Evolutionary conservation across 78 protist genomes (phyloP), one percentile per base, ranked within the genome.

Genomic region (Planoprotostelium fungivorum): DNA sequence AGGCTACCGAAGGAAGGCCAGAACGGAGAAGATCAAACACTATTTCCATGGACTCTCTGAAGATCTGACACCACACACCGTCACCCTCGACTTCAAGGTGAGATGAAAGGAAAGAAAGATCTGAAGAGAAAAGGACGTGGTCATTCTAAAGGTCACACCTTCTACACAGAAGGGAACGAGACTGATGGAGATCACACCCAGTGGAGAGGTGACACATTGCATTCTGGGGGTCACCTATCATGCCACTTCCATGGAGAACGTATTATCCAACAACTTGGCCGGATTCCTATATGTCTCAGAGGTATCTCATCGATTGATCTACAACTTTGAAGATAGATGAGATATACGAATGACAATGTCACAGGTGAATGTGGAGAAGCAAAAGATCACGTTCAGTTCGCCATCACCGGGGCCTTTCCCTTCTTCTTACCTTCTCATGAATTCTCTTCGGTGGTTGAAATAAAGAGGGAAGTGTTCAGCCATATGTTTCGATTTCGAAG

Each of bases 241-340:
- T n/a, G 89, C 94, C 1, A 88, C 90, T 35, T 73, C 38, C 38
- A 38, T 88, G 1, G 90, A 88, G 88, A 28, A 37, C 36, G n/a
- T 90, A 1, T 36, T 90, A 1, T 84, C 73, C 35, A 34, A 88
- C 1, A 91, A 91, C 88, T 39, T 94, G 34, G 91, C 91, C 83
- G 96, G 96, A n/a, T 94, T 91, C 63, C 89, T 94, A 1, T 91
- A 91, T 73, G 94, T 94, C 89, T 83, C n/a, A n/a, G n/a, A 90
- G n/a, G 90, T 88, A 31, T 38, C 38, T 0, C n/a, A 34, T 85
- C 0, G 31, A 0, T 85, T 37, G n/a, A 29, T 89, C 35, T 86
- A 28, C 73, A 36, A 51, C 35, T 36, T 0, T 63, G 28, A 1
- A 29, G 34, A 63, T 0, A 34, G n/a, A 88, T 10, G 35, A 29